Base-by-base conservation (phyloP, 2,329 filamentous ascomycete species). In the Monosporascus sp. region DNA sequence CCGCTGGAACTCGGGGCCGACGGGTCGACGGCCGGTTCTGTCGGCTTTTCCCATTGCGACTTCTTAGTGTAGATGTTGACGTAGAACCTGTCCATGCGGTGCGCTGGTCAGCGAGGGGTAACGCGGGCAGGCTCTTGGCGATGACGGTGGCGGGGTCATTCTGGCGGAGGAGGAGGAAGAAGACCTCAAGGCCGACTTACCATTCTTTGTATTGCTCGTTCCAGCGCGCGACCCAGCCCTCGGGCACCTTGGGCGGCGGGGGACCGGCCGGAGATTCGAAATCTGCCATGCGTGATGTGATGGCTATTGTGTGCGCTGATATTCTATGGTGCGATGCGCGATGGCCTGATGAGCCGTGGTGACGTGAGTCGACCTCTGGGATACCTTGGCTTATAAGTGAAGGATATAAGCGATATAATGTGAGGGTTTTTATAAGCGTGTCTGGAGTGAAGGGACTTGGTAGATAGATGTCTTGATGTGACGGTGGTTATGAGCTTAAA, bases 151-250 rank as follows among this genome's bases (percentile, higher is more conserved):
- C 11, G 31, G 31, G 9, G 28, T 5, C 28, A 11, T 35, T 35
- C 31, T 5, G 31, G 31, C 14, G 31, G 11, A 35, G 9, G 31
- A 35, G 9, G 31, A 2, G 4, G 6, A 14, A 5, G 9, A 14
- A 35, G 31, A 35, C 31, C 11, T 5, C 31, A 35, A 35, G 9
- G 31, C 5, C 31, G 31, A 35, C 31, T 35, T 35, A 65, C 65
- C 89, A 96, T 80, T 94, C 87, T 65, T 87, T 87, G 76, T 96
- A 96, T 66, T 94, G 85, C 0, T 88, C 84, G 70, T 96, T 94
- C 82, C 86, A 96, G 59, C 90, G 82, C 11, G 87, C 87, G 65
- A 89, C 85, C 89, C 90, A 97, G 63, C 91, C 91, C 64, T 89
- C 87, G 2, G 89, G 91, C 1, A 81, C 79, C 66, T 74, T 78